Percentiles rank a stretch among this genome's conserved stretches.
phyloP scores from a whole-genome alignment of 352 stramenopile species.

The Pythium phragmiticola region DNA sequence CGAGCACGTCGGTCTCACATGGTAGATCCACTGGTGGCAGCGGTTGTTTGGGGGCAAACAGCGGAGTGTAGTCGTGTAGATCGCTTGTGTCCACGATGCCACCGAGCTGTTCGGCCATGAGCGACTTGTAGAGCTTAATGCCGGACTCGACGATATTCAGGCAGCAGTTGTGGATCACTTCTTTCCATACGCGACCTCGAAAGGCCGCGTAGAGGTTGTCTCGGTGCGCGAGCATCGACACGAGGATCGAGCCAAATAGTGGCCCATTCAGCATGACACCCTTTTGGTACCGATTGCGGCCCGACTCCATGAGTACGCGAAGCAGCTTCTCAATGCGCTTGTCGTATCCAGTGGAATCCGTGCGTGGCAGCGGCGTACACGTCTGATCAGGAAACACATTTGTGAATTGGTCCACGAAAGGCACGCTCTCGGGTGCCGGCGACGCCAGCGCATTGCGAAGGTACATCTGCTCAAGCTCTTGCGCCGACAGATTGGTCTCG shows the following conservation, averaged over 20 bases:
- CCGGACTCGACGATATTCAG: slow-evolving; percentile 77
- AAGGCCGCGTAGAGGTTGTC: slow-evolving; percentile 74
- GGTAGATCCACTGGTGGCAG: slow-evolving; percentile 52
- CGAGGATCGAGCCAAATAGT: slow-evolving; percentile 63
- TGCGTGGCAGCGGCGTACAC: slow-evolving; percentile 50
- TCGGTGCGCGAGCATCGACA: slow-evolving; percentile 72
- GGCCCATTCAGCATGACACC: slow-evolving; percentile 70
- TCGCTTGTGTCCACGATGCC: slow-evolving; percentile 75
- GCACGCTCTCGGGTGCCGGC: slow-evolving; percentile 28
- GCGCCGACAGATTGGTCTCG: slow-evolving; percentile 47
- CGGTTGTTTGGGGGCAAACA: slow-evolving; percentile 31
- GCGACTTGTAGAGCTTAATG: slow-evolving; percentile 78
- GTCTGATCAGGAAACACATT: slow-evolving; percentile 53
- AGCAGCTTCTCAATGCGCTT: slow-evolving; percentile 71
- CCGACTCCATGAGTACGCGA: slow-evolving; percentile 53
- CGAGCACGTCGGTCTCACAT: slow-evolving; percentile 54
- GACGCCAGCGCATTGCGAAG: slow-evolving; percentile 46
- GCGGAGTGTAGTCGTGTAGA: slow-evolving; percentile 50
- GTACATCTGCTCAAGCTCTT: slow-evolving; percentile 61
- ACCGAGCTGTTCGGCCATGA: slow-evolving; percentile 63
- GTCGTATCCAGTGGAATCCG: slow-evolving; percentile 38
- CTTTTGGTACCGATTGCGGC: slow-evolving; percentile 67
- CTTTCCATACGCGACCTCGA: slow-evolving; percentile 63
- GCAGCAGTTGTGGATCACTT: slow-evolving; percentile 80
- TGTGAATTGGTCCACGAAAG: slow-evolving; percentile 47